These are phyloP conservation scores for Globisporangium solare DNA, from an alignment of 352 stramenopile species.

Conservation along the genomic window DNA sequence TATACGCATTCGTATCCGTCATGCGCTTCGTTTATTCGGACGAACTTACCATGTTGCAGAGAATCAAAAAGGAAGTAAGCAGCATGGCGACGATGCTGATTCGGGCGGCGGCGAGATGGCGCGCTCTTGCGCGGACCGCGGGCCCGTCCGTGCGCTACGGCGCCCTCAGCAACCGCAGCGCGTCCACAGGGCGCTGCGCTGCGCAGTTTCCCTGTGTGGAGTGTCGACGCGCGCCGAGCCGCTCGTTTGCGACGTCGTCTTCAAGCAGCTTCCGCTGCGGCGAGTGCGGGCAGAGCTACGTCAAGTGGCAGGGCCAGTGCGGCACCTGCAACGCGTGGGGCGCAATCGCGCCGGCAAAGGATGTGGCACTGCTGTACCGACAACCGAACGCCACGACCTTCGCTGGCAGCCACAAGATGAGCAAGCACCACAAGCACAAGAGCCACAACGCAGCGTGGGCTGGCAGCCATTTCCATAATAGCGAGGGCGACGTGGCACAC, in stretches of 20 bases:
- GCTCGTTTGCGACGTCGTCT: constrained; percentile 17
- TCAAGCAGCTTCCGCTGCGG: constrained; percentile 34
- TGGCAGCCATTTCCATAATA: constrained; percentile 18
- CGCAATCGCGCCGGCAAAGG: constrained; percentile 63
- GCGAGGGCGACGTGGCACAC: constrained; percentile 7
- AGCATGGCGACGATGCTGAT: background rate
- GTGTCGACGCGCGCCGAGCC: background rate
- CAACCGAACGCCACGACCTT: constrained; percentile 49
- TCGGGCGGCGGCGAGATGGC: background rate
- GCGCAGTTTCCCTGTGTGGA: background rate
- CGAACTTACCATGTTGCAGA: too few relatives aligned
- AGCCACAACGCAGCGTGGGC: constrained; percentile 25
- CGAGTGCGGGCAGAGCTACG: constrained; percentile 57
- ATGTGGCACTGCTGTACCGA: constrained; percentile 33
- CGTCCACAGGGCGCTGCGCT: background rate
- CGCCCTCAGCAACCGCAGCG: background rate
- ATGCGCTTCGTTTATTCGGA: too few relatives aligned
- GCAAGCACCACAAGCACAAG: constrained; percentile 18
- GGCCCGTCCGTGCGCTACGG: too few relatives aligned
- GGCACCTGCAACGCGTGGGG: constrained; percentile 89
- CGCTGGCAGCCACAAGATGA: constrained; percentile 28
- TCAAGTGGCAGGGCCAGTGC: constrained; percentile 87
- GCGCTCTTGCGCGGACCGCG: background rate
- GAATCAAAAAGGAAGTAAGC: too few relatives aligned
- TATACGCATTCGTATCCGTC: background rate